These are phyloP conservation scores for Epichloe uncinata DNA, from an alignment of 2,329 filamentous ascomycete genomes.

Conservation along the genomic window DNA sequence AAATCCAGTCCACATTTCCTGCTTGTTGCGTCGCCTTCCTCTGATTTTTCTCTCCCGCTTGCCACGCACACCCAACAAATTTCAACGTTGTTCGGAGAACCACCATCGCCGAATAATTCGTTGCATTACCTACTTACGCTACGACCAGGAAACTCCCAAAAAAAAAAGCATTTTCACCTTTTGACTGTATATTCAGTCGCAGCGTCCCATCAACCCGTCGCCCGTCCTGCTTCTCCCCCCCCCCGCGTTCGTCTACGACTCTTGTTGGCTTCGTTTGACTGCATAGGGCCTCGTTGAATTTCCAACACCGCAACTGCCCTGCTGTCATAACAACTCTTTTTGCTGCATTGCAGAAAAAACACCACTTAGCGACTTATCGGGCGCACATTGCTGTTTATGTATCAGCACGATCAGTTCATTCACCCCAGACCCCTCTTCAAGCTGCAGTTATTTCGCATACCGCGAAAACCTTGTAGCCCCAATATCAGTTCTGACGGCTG, in stretches of 20 bases:
- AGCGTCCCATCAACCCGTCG: constrained; percentile 5
- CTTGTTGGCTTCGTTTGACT: not conserved
- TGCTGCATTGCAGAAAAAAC: constrained; percentile 6
- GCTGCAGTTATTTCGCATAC: constrained; percentile 95
- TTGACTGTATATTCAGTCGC: constrained; percentile 9
- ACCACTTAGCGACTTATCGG: constrained; percentile 19
- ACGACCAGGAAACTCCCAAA: not conserved
- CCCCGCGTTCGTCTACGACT: not conserved
- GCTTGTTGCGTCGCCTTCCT: constrained; percentile 3
- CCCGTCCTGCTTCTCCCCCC: not conserved
- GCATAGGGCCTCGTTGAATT: not conserved
- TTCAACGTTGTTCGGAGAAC: constrained; percentile 3
- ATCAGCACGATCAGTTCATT: constrained; percentile 87
- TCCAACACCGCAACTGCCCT: not conserved
- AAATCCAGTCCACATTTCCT: constrained; percentile 8
- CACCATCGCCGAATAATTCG: not conserved
- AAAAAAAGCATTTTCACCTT: not conserved
- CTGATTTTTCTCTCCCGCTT: not conserved
- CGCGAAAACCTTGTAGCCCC: constrained; percentile 84
- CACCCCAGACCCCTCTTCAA: constrained; percentile 91
- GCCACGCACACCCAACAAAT: constrained; percentile 3
- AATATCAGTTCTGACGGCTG: constrained; percentile 90
- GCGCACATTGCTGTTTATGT: constrained; percentile 66
- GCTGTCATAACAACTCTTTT: not conserved
- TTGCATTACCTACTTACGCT: not conserved